Conservation (phyloP, 1,284 basidiomycete genomes). For the Fomitopsis betulina region DNA sequence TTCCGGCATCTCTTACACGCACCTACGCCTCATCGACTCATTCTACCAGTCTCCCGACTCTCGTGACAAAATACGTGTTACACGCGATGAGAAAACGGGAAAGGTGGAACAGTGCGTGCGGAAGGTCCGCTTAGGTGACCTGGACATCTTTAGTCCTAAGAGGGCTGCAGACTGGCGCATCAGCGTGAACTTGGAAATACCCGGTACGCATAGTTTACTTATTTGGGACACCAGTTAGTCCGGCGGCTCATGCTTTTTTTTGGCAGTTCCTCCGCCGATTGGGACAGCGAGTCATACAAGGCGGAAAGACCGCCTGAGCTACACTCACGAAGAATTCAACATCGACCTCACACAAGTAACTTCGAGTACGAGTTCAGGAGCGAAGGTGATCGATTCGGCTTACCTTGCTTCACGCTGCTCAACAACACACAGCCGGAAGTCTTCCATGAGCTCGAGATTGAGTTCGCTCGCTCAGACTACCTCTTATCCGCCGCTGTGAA, state of each 20-base stretch:
- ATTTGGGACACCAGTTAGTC: too few species aligned
- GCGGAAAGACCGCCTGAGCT: slow-evolving; percentile 89
- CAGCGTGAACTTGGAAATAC: slow-evolving; percentile 84
- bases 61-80: slow-evolving; percentile 72
- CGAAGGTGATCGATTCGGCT: slow-evolving; percentile 34
- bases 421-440: slow-evolving; percentile 44
- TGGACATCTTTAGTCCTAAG: slow-evolving; percentile 87
- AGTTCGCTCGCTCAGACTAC: slow-evolving; percentile 59
- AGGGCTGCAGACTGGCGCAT: slow-evolving; percentile 87
- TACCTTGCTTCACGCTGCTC: neutral
- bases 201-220: slow-evolving; percentile 40
- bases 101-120: slow-evolving; percentile 62
- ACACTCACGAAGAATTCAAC: slow-evolving; percentile 87
- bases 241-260: neutral
- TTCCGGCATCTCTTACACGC: slow-evolving; percentile 69
- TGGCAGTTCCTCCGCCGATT: slow-evolving; percentile 52
- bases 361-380: slow-evolving; percentile 38
- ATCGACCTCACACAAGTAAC: slow-evolving; percentile 95
- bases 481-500: slow-evolving; percentile 54
- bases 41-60: slow-evolving; percentile 61
- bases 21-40: slow-evolving; percentile 78
- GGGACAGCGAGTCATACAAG: slow-evolving; percentile 57
- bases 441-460: slow-evolving; percentile 70
- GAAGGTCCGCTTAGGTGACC: slow-evolving; percentile 82
- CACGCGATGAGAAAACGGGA: slow-evolving; percentile 73